Conservation (phyloP, 257 asterid genomes). For the Fraxinus excelsior region DNA sequence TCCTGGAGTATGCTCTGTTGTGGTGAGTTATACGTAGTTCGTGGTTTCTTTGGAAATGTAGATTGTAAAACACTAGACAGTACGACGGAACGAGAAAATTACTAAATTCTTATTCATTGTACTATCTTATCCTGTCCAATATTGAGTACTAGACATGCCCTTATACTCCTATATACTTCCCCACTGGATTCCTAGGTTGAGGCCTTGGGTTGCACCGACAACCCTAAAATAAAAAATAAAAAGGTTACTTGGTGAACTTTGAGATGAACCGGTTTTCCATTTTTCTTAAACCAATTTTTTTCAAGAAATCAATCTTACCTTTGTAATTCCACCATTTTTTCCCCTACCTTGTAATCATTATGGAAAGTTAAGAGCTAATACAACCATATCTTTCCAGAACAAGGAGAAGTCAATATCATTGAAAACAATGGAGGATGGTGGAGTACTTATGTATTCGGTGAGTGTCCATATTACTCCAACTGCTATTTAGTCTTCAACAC, state of each 20-base stretch:
- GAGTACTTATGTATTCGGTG: slow-evolving; percentile 84
- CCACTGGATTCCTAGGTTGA: neutral
- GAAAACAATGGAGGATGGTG: slow-evolving; percentile 96
- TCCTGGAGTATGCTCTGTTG: slow-evolving; percentile 94
- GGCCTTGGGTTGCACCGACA: slow-evolving; percentile 3
- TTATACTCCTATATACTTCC: neutral
- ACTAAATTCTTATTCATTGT: neutral
- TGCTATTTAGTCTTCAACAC: slow-evolving; percentile 2
- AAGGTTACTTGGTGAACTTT: neutral
- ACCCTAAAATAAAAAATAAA: too few relatives aligned
- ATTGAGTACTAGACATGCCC: neutral
- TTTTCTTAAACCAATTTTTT: neutral
- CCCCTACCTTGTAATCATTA: slow-evolving; percentile 11
- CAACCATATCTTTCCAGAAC: slow-evolving; percentile 56
- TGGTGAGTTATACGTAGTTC: slow-evolving; percentile 54
- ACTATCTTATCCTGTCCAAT: neutral
- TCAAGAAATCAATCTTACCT: neutral
- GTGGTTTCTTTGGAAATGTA: neutral
- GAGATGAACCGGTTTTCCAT: neutral
- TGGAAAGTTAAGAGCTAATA: slow-evolving; percentile 27
- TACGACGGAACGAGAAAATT: neutral
- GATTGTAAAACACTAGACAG: neutral
- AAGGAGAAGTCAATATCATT: slow-evolving; percentile 82
- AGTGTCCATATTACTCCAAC: slow-evolving; percentile 34
- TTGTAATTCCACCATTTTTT: neutral